A percentile compares a stretch with the other conserved stretches of the same genome.
phyloP scores from a whole-genome alignment of 805 yeast genomes.

The Candida vaughaniae region DNA sequence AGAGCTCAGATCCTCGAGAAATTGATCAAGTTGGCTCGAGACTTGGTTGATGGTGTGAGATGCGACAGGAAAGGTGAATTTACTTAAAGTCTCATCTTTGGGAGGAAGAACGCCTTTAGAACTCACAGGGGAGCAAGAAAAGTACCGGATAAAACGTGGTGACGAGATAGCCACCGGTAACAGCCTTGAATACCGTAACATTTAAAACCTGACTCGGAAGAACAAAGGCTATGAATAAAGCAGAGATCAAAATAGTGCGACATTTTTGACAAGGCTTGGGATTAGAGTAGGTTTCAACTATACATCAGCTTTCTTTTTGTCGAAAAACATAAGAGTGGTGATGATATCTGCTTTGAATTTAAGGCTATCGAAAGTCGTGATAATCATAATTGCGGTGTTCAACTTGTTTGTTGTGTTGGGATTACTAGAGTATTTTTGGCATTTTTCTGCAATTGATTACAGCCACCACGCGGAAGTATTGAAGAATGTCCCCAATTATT shows the following conservation, averaged over 20 bases:
- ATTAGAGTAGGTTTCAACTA: too few relatives aligned
- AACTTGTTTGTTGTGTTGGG: conserved; percentile 14
- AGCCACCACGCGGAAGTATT: not conserved
- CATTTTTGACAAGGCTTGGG: too few relatives aligned
- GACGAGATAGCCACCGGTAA: too few relatives aligned
- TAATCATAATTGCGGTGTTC: conserved; percentile 9
- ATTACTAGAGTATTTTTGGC: conserved; percentile 10
- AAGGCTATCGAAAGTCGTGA: conserved; percentile 11
- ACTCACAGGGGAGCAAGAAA: too few relatives aligned
- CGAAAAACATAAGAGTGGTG: too few relatives aligned
- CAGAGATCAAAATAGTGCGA: too few relatives aligned
- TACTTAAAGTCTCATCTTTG: conserved; percentile 21
- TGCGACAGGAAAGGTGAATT: conserved; percentile 37
- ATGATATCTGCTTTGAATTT: conserved; percentile 20
- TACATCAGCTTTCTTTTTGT: too few relatives aligned
- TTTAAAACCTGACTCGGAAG: too few relatives aligned
- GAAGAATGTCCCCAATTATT: not conserved
- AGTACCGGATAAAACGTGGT: too few relatives aligned
- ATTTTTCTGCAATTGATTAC: conserved; percentile 9
- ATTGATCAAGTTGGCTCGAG: conserved; percentile 10
- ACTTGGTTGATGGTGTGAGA: conserved; percentile 24
- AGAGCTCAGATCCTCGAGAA: conserved; percentile 18
- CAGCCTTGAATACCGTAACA: too few relatives aligned
- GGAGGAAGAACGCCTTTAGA: conserved; percentile 23
- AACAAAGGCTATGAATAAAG: too few relatives aligned